phyloP scores from a whole-genome alignment of 2,329 filamentous ascomycete species.

The Tolypocladium amazonense region DNA sequence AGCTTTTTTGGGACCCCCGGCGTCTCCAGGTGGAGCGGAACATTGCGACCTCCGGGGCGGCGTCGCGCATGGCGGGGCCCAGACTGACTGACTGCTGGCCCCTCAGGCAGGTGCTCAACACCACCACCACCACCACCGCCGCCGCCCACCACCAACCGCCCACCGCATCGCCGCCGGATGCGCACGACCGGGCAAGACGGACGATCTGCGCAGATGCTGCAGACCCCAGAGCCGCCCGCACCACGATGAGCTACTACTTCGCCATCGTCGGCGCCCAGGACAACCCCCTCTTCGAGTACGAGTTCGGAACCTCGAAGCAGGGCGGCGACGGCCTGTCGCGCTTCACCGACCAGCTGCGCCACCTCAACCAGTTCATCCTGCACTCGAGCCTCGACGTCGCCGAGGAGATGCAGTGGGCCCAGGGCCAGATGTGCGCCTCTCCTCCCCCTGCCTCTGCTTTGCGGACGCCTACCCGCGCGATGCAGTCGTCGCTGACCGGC shows the following conservation, averaged over 20 bases:
- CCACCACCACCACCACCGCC: not conserved
- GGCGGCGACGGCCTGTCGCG: conserved; percentile 87
- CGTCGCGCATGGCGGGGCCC: not conserved
- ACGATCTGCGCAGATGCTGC: not conserved
- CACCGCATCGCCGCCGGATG: not conserved
- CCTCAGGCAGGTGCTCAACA: not conserved
- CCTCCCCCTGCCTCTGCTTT: not conserved
- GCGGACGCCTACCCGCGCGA: too few species aligned
- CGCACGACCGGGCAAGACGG: not conserved
- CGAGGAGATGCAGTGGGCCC: conserved; percentile 92
- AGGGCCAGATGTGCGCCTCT: conserved; percentile 60
- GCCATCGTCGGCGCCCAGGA: conserved; percentile 92
- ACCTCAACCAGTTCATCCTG: conserved; percentile 96
- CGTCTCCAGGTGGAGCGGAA: conserved; percentile 14
- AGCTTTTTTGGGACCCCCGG: not conserved
- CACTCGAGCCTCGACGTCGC: conserved; percentile 91
- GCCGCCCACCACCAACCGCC: not conserved
- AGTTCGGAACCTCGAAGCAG: conserved; percentile 93
- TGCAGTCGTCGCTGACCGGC: not conserved
- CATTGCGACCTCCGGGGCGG: conserved; percentile 13
- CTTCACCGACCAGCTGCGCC: conserved; percentile 78
- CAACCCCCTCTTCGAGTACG: conserved; percentile 91
- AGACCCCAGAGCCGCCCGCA: not conserved
- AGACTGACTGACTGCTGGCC: too few species aligned
- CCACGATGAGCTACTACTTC: conserved; percentile 93